Evolutionary conservation across 2,329 filamentous ascomycete genomes (phyloP).

Genomic region (Sphaerulina musiva): DNA sequence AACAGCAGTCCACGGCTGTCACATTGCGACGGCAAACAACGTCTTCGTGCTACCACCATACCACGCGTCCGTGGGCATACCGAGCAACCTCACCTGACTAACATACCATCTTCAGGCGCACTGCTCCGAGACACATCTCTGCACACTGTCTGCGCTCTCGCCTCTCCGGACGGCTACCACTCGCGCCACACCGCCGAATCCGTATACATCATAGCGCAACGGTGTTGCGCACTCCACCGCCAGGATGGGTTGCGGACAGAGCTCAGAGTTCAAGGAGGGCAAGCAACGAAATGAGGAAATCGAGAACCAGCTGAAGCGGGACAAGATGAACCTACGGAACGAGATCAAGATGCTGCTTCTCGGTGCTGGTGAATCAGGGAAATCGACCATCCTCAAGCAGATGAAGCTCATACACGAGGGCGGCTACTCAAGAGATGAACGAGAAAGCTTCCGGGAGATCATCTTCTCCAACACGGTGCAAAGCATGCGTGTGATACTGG

Average conservation of each 20-base stretch:
- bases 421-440: slow-evolving; percentile 87
- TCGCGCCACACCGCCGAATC: not conserved
- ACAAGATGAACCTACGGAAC: slow-evolving; percentile 97
- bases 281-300: slow-evolving; percentile 99
- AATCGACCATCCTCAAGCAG: slow-evolving; percentile 90
- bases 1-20: slow-evolving; percentile 7
- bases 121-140: not conserved
- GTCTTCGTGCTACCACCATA: slow-evolving; percentile 7
- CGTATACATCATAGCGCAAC: slow-evolving; percentile 12
- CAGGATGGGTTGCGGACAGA: slow-evolving; percentile 99
- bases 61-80: not conserved
- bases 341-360: slow-evolving; percentile 99
- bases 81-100: not conserved
- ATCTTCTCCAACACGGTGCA: slow-evolving; percentile 67
- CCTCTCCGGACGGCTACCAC: not conserved
- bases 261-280: slow-evolving; percentile 99
- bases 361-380: slow-evolving; percentile 96
- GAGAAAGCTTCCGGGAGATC: slow-evolving; percentile 64
- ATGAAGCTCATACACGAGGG: slow-evolving; percentile 99
- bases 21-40: slow-evolving; percentile 14
- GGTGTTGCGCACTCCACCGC: slow-evolving; percentile 32
- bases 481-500: slow-evolving; percentile 63
- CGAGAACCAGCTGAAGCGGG: slow-evolving; percentile 96
- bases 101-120: not conserved
- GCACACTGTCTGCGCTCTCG: not conserved